A percentile compares a stretch with the other conserved stretches of the same genome.
Conservation (phyloP, 2,329 filamentous ascomycete genomes). For the Aspergillus sp. region DNA sequence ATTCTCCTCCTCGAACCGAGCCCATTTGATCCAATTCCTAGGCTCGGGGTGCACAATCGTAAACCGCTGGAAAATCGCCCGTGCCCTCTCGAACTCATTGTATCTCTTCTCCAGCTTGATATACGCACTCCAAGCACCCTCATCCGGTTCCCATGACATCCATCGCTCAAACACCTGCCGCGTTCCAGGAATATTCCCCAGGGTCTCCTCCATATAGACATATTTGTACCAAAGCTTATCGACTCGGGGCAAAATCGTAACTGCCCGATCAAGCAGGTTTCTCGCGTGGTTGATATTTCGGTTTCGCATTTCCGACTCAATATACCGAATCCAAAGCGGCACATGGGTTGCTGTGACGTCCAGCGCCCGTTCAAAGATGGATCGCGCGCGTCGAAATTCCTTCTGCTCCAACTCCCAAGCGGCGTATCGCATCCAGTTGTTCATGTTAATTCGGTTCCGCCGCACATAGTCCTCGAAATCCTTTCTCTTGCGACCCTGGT, state of each 20-base stretch:
- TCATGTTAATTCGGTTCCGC: conserved; percentile 91
- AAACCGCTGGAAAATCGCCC: conserved; percentile 85
- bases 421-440: conserved; percentile 98
- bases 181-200: conserved; percentile 89
- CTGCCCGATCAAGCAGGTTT: conserved; percentile 91
- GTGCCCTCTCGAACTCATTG: conserved; percentile 84
- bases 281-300: conserved; percentile 95
- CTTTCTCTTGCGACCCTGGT: conserved; percentile 90
- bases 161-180: conserved; percentile 94
- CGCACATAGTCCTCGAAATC: conserved; percentile 98
- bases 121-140: conserved; percentile 92
- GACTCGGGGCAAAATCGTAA: conserved; percentile 83
- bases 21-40: conserved; percentile 98
- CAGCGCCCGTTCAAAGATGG: conserved; percentile 90
- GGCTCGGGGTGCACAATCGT: conserved; percentile 92
- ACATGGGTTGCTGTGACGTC: conserved; percentile 88
- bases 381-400: conserved; percentile 86
- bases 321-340: conserved; percentile 85
- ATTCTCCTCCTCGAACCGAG: conserved; percentile 92
- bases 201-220: conserved; percentile 97
- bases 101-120: conserved; percentile 98
- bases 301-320: conserved; percentile 93
- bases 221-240: conserved; percentile 99
- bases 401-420: conserved; percentile 98
- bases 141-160: conserved; percentile 98